A percentile compares a stretch with the other conserved stretches of the same genome.
These are phyloP conservation scores for Diaporthe sp. DNA, from an alignment of 2,329 filamentous ascomycete genomes.

Conservation along the genomic window DNA sequence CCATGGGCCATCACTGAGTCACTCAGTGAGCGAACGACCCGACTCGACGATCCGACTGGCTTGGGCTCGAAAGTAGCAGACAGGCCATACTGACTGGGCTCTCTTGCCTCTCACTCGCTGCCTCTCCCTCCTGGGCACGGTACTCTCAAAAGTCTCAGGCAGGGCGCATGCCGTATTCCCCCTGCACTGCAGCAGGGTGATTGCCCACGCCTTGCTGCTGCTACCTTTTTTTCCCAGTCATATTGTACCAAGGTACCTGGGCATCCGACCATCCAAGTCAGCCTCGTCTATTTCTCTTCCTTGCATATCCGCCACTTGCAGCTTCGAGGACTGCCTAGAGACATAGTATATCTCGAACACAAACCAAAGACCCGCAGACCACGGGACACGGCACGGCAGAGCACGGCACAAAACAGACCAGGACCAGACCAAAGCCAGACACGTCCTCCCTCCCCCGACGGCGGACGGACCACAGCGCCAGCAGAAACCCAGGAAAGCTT, in stretches of 20 bases:
- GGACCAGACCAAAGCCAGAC: background rate
- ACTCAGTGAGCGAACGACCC: background rate
- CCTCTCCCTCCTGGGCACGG: conserved; percentile 3
- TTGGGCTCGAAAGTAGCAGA: background rate
- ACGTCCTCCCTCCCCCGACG: conserved; percentile 14
- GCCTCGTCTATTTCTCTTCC: conserved; percentile 21
- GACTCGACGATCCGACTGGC: background rate
- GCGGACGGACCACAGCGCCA: conserved; percentile 23
- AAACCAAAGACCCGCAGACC: background rate
- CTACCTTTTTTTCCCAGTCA: background rate
- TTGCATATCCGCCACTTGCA: background rate
- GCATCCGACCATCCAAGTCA: background rate
- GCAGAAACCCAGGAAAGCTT: conserved; percentile 24
- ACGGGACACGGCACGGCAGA: conserved; percentile 21
- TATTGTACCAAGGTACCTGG: background rate
- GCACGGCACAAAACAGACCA: conserved; percentile 25
- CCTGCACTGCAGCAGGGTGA: conserved; percentile 28
- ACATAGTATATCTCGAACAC: background rate
- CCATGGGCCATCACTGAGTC: background rate
- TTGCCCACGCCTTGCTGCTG: conserved; percentile 29
- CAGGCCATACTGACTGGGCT: background rate
- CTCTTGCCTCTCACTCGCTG: background rate
- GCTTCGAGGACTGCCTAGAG: background rate
- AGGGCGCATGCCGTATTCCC: conserved; percentile 23
- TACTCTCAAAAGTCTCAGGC: conserved; percentile 8